Evolutionary conservation across 192 early-diverging fungal species (phyloP).

Genomic region (Fimicolochytrium jonesii): DNA sequence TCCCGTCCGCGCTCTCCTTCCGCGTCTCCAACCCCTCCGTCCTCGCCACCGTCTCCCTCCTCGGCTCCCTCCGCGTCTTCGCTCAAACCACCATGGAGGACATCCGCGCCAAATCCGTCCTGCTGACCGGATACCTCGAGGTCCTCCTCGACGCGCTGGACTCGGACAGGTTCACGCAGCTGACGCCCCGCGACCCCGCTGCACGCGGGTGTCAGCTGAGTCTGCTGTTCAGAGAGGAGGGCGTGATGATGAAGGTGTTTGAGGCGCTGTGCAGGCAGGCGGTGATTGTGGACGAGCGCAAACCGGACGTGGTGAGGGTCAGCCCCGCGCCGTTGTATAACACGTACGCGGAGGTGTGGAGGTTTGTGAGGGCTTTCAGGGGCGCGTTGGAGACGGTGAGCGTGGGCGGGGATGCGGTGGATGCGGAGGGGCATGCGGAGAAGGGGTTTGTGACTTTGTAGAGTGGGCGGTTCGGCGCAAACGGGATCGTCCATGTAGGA

Average conservation of each 20-base stretch:
- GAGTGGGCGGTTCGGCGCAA: too few relatives aligned
- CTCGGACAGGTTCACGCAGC: conserved; percentile 59
- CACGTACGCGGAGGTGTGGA: conserved; percentile 74
- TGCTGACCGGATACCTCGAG: conserved; percentile 84
- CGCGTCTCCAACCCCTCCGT: conserved; percentile 88
- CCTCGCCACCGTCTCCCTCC: conserved; percentile 64
- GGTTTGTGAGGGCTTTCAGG: conserved; percentile 57
- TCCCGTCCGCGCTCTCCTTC: conserved; percentile 75
- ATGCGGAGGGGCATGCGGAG: background rate
- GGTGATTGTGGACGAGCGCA: conserved; percentile 82
- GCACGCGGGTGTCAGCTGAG: conserved; percentile 87
- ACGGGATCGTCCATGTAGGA: too few relatives aligned
- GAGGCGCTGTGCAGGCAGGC: conserved; percentile 54
- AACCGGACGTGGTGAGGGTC: conserved; percentile 86
- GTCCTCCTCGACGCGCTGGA: conserved; percentile 54
- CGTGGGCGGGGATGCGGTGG: background rate
- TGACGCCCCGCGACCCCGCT: conserved; percentile 72
- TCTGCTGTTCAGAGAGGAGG: conserved; percentile 57
- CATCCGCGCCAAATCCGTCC: conserved; percentile 70
- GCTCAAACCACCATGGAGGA: conserved; percentile 61
- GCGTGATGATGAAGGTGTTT: conserved; percentile 63
- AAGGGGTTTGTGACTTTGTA: background rate
- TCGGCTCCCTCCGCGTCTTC: conserved; percentile 80
- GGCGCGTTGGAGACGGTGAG: conserved; percentile 9
- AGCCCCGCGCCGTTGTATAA: conserved; percentile 91